Percentiles rank a stretch among this genome's conserved stretches.
Conservation (phyloP, 2,329 filamentous ascomycete genomes). For the Arthrocladium fulminans region DNA sequence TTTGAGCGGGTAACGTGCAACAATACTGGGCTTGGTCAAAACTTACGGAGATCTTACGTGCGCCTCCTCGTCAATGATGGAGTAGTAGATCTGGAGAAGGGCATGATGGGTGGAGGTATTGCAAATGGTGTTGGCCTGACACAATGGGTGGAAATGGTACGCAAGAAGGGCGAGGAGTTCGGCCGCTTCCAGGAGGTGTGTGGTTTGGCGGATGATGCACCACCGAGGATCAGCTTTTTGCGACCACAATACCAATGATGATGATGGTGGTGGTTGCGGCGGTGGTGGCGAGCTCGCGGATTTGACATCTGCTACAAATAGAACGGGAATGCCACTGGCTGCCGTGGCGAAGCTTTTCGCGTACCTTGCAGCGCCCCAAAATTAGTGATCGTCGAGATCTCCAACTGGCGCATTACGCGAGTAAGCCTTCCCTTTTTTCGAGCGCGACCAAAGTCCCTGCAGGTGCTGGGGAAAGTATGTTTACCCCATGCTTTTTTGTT, state of each 20-base stretch:
- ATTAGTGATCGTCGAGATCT: background rate
- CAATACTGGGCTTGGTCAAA: slow-evolving; percentile 6
- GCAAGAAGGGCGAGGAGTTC: slow-evolving; percentile 32
- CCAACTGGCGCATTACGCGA: background rate
- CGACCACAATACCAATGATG: slow-evolving; percentile 30
- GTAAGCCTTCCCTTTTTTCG: background rate
- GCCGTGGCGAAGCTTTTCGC: background rate
- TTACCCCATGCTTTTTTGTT: too few relatives aligned
- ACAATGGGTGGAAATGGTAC: slow-evolving; percentile 36
- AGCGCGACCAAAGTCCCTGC: background rate
- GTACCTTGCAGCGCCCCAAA: slow-evolving; percentile 1
- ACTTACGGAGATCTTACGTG: slow-evolving; percentile 32
- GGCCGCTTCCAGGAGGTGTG: slow-evolving; percentile 44
- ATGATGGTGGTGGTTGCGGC: too few relatives aligned
- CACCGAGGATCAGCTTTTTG: slow-evolving; percentile 41
- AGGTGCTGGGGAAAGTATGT: background rate
- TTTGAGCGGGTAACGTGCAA: slow-evolving; percentile 45
- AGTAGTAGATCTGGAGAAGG: slow-evolving; percentile 36
- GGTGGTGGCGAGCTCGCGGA: background rate
- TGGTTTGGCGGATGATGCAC: slow-evolving; percentile 34
- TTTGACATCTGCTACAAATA: background rate
- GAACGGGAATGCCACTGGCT: too few relatives aligned
- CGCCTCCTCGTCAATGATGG: slow-evolving; percentile 51
- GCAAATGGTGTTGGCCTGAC: slow-evolving; percentile 38
- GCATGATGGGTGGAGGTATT: slow-evolving; percentile 15